A percentile compares a stretch with the other conserved stretches of the same genome.
Conservation (phyloP, 768 basidiomycete species). For the Agaricus subrufescens region DNA sequence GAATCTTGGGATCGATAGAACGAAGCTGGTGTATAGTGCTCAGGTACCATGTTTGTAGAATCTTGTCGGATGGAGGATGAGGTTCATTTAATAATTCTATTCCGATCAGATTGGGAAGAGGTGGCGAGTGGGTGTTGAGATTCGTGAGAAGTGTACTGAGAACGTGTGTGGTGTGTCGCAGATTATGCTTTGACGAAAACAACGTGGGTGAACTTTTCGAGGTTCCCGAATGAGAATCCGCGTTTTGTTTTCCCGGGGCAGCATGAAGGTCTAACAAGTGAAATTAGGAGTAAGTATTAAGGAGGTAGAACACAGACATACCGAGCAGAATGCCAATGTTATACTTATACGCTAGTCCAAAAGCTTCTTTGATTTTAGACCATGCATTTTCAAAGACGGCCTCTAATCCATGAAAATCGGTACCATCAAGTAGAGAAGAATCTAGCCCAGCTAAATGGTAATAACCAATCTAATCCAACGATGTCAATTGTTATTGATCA, state of each 20-base stretch:
- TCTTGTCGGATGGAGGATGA: constrained; percentile 41
- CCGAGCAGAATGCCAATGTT: constrained; percentile 75
- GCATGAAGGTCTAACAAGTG: constrained; percentile 57
- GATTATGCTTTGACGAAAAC: constrained; percentile 39
- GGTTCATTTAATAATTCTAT: constrained; percentile 61
- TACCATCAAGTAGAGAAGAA: constrained; percentile 51
- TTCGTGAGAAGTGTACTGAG: constrained; percentile 38
- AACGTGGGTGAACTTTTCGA: constrained; percentile 47
- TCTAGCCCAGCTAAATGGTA: constrained; percentile 66
- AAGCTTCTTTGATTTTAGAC: constrained; percentile 54
- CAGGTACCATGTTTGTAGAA: constrained; percentile 61
- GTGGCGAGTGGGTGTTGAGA: constrained; percentile 28
- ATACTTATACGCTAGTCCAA: constrained; percentile 48
- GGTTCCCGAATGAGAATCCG: constrained; percentile 62
- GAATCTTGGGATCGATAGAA: constrained; percentile 46
- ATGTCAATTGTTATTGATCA: not conserved
- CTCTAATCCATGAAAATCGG: constrained; percentile 55
- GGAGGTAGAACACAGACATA: constrained; percentile 20
- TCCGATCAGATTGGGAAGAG: constrained; percentile 49
- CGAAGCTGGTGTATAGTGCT: constrained; percentile 50
- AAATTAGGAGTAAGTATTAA: not conserved
- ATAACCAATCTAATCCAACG: constrained; percentile 54
- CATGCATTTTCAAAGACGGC: constrained; percentile 62
- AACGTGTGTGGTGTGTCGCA: constrained; percentile 41
- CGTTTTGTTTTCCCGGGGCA: constrained; percentile 73